These are phyloP conservation scores for Galeopsis tetrahit DNA, from an alignment of 257 asterid genomes.

Conservation along the genomic window DNA sequence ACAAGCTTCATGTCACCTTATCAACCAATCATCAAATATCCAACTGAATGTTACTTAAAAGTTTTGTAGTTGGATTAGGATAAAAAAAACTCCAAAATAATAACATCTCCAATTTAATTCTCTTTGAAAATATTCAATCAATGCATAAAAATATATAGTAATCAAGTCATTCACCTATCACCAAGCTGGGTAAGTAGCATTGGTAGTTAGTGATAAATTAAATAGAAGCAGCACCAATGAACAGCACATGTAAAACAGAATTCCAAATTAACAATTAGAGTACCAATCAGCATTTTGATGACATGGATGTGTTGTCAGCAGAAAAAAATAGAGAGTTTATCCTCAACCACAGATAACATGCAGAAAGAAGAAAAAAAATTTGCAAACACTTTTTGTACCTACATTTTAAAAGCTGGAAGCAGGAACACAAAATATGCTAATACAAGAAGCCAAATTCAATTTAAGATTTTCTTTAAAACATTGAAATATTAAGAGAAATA, in stretches of 20 bases:
- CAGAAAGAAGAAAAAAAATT: neutral
- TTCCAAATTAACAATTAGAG: neutral
- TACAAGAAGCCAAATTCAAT: neutral
- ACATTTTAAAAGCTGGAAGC: neutral
- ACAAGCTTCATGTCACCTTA: neutral
- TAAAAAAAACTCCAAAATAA: neutral
- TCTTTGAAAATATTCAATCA: neutral
- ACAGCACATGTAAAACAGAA: neutral
- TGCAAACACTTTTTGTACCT: neutral
- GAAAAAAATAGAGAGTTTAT: neutral
- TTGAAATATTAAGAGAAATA: neutral
- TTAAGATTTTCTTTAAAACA: slow-evolving; percentile 7
- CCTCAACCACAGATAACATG: slow-evolving; percentile 8
- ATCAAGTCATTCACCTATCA: neutral
- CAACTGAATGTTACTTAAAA: neutral
- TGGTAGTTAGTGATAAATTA: neutral
- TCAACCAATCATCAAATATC: neutral
- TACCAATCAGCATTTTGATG: slow-evolving; percentile 22
- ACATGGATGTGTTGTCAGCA: neutral
- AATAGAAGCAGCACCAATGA: slow-evolving; percentile 17
- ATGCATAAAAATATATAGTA: neutral
- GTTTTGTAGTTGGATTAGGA: neutral
- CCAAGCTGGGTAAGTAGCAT: slow-evolving; percentile 3
- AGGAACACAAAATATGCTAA: neutral
- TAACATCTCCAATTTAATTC: neutral